phyloP scores from a whole-genome alignment of 352 stramenopile genomes.

The Globisporangium cylindrosporum region DNA sequence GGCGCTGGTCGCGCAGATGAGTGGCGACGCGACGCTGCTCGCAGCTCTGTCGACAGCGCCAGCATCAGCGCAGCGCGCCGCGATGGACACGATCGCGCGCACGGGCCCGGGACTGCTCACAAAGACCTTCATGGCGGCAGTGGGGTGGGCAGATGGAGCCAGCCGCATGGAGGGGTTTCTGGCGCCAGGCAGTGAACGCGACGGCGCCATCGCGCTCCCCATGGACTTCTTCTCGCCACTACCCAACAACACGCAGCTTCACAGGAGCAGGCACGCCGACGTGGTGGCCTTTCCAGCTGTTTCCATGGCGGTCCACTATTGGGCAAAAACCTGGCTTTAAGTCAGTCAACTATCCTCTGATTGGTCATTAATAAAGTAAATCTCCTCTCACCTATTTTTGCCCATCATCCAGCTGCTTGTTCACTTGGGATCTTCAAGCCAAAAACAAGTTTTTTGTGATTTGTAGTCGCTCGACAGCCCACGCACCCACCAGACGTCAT shows the following conservation, averaged over 20 bases:
- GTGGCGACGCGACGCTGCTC: slow-evolving; percentile 11
- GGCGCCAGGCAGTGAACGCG: slow-evolving; percentile 9
- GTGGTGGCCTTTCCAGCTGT: slow-evolving; percentile 4
- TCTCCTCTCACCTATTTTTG: neutral
- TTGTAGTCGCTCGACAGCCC: neutral
- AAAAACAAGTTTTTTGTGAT: neutral
- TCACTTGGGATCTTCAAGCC: neutral
- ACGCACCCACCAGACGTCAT: slow-evolving; percentile 3
- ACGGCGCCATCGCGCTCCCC: slow-evolving; percentile 30
- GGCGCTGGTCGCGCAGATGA: slow-evolving; percentile 26
- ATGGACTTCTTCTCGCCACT: slow-evolving; percentile 39
- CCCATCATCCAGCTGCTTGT: neutral
- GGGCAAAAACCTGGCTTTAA: slow-evolving; percentile 34
- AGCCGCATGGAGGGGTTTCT: slow-evolving; percentile 25
- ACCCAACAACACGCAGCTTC: slow-evolving; percentile 33
- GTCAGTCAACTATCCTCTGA: neutral
- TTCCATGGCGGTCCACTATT: slow-evolving; percentile 47
- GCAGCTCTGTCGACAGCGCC: neutral
- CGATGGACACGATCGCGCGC: slow-evolving; percentile 45
- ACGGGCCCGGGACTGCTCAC: slow-evolving; percentile 56
- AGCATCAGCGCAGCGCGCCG: neutral
- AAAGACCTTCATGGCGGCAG: slow-evolving; percentile 42
- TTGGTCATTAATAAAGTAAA: neutral
- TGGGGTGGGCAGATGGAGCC: slow-evolving; percentile 26
- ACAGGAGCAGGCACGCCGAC: neutral